Percentiles rank a stretch among this genome's conserved stretches.
Conservation (phyloP, 2,329 filamentous ascomycete genomes). For the Scedosporium apiospermum region DNA sequence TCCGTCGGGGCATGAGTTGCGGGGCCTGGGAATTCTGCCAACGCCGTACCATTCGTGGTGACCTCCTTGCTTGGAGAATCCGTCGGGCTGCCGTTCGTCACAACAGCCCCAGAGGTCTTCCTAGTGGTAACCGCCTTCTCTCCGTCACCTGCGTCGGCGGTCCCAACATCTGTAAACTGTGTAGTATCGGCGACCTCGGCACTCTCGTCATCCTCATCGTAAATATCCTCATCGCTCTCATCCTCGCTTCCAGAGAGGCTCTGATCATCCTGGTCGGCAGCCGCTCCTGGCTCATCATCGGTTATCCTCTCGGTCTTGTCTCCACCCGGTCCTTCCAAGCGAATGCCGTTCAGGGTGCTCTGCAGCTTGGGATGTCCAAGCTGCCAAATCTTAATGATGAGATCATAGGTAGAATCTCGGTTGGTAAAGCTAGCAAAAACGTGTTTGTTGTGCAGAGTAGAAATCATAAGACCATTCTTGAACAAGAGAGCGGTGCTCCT, state of each 20-base stretch:
- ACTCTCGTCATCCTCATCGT: constrained; percentile 73
- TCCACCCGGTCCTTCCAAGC: constrained; percentile 69
- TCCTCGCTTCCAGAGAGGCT: constrained; percentile 53
- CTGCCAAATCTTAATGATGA: constrained; percentile 98
- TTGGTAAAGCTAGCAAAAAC: constrained; percentile 93
- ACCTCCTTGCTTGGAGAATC: constrained; percentile 13
- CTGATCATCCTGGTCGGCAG: constrained; percentile 28
- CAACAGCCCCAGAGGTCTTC: constrained; percentile 56
- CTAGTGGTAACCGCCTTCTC: constrained; percentile 54
- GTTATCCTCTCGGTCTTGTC: constrained; percentile 80
- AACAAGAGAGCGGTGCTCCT: constrained; percentile 91
- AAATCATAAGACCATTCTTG: constrained; percentile 94
- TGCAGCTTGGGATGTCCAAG: constrained; percentile 86
- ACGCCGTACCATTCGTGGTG: constrained; percentile 32
- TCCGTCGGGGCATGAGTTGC: constrained; percentile 72
- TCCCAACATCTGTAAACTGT: constrained; percentile 28
- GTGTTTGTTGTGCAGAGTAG: constrained; percentile 89
- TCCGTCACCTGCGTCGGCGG: constrained; percentile 37
- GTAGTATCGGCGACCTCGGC: constrained; percentile 39
- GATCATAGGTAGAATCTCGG: constrained; percentile 89
- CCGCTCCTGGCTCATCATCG: constrained; percentile 36
- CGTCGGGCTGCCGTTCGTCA: constrained; percentile 10
- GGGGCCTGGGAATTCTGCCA: constrained; percentile 74
- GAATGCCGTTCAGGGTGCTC: constrained; percentile 83
- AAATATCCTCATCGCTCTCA: constrained; percentile 57